Evolutionary conservation across 1,284 basidiomycete species (phyloP).

Genomic region (Violaceomyces palustris): DNA sequence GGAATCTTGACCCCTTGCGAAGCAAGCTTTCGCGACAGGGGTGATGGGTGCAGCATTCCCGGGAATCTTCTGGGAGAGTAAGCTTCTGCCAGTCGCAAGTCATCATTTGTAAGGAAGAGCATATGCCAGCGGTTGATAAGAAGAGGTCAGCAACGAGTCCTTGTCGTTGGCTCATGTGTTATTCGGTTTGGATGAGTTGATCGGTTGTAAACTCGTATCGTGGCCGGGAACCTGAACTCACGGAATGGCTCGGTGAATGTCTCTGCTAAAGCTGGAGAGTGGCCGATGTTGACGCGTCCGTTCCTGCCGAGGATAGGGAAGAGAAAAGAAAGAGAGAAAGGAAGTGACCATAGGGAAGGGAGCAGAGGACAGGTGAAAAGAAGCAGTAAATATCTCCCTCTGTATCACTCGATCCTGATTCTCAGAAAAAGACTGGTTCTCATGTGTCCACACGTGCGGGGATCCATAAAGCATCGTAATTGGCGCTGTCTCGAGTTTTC

Average conservation of each 20-base stretch:
- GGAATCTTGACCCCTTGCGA: conserved; percentile 48
- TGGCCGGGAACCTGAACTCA: background rate
- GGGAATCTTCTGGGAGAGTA: conserved; percentile 45
- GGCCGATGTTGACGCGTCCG: conserved; percentile 34
- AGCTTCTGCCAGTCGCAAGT: conserved; percentile 9
- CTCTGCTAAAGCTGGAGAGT: conserved; percentile 40
- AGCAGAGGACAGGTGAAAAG: too few relatives aligned
- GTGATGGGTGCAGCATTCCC: conserved; percentile 43
- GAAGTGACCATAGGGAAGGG: too few relatives aligned
- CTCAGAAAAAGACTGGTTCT: too few relatives aligned
- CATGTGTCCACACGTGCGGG: too few relatives aligned
- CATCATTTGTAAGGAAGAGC: too few relatives aligned
- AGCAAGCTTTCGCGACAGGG: conserved; percentile 40
- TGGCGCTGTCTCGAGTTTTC: background rate
- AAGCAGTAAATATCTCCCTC: too few relatives aligned
- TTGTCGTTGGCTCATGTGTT: too few relatives aligned
- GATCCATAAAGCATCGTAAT: too few relatives aligned
- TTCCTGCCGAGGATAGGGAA: conserved; percentile 3
- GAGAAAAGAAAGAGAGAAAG: background rate
- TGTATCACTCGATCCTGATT: too few relatives aligned
- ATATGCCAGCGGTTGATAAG: background rate
- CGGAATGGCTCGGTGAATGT: conserved; percentile 43
- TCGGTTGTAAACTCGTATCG: background rate
- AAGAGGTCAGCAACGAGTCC: background rate
- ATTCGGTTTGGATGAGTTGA: background rate